phyloP scores from a whole-genome alignment of 2,329 filamentous ascomycete species.

The Apiospora rasikravindrae region DNA sequence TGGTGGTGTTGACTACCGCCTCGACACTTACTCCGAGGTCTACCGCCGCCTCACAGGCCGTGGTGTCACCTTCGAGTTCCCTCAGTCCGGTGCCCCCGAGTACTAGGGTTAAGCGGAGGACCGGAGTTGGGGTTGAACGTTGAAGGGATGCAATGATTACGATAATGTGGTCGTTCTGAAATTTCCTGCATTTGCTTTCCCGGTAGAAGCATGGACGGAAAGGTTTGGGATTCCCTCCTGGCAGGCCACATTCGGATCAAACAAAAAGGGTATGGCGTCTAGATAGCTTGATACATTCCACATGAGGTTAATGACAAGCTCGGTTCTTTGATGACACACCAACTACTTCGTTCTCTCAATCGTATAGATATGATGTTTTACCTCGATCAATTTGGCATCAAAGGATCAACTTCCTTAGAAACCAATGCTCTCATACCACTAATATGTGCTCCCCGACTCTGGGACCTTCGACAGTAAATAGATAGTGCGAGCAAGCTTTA shows the following conservation, averaged over 20 bases:
- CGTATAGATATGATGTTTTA: not conserved
- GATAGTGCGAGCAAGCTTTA: not conserved
- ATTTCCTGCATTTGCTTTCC: constrained; percentile 25
- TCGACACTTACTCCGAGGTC: constrained; percentile 99
- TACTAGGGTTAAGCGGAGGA: constrained; percentile 67
- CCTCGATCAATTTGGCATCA: not conserved
- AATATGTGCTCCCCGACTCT: not conserved
- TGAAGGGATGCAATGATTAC: constrained; percentile 18
- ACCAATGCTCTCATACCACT: not conserved
- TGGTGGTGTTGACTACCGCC: constrained; percentile 97
- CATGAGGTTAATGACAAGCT: constrained; percentile 42
- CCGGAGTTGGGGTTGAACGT: constrained; percentile 9
- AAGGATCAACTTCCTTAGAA: not conserved
- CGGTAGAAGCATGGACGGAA: constrained; percentile 36
- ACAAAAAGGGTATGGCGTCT: constrained; percentile 54
- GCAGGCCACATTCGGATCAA: constrained; percentile 24
- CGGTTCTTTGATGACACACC: constrained; percentile 39
- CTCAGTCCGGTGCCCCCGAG: constrained; percentile 77
- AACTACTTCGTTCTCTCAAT: not conserved
- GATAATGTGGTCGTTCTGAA: constrained; percentile 18
- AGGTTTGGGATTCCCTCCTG: constrained; percentile 31
- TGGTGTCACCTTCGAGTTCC: constrained; percentile 98
- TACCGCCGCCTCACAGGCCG: constrained; percentile 98
- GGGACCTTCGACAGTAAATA: too few species aligned
- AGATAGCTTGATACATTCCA: constrained; percentile 52